Evolutionary conservation across 192 early-diverging fungal species (phyloP).

Genomic region (Dissophora globulifera): DNA sequence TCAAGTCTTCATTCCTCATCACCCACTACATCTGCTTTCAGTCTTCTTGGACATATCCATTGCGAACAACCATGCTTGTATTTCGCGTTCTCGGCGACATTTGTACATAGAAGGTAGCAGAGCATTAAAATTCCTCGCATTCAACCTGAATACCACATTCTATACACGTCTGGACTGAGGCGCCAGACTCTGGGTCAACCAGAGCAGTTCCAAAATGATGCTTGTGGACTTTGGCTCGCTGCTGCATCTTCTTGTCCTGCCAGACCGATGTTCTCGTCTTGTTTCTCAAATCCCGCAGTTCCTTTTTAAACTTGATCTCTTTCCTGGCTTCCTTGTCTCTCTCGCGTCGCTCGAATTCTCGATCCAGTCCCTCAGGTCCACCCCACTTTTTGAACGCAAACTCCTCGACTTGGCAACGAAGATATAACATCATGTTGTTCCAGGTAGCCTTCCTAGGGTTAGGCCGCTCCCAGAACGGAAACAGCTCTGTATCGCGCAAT

Average conservation of each 20-base stretch:
- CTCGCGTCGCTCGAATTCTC: constrained; percentile 85
- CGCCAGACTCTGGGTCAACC: constrained; percentile 60
- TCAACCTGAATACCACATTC: constrained; percentile 76
- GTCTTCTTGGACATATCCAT: too few relatives aligned
- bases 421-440: constrained; percentile 97
- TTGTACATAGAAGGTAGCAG: too few relatives aligned
- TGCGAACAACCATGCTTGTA: too few relatives aligned
- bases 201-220: constrained; percentile 75
- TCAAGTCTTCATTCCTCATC: too few relatives aligned
- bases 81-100: too few relatives aligned
- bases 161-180: constrained; percentile 66
- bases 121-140: constrained; percentile 70
- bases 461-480: constrained; percentile 88
- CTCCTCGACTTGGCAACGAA: constrained; percentile 87
- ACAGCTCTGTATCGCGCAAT: constrained; percentile 77
- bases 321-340: constrained; percentile 83
- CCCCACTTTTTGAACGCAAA: constrained; percentile 97
- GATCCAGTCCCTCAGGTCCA: constrained; percentile 82
- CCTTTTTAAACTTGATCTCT: constrained; percentile 84
- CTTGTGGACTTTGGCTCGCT: constrained; percentile 74
- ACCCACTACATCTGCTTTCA: too few relatives aligned
- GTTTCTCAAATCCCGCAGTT: constrained; percentile 61
- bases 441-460: constrained; percentile 97
- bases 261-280: constrained; percentile 49
- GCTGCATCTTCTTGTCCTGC: constrained; percentile 55